Evolutionary conservation across 164 flowering plant genomes (phyloP), one percentile per base, ranked within the genome.

Genomic region (Magnolia officinalis): DNA sequence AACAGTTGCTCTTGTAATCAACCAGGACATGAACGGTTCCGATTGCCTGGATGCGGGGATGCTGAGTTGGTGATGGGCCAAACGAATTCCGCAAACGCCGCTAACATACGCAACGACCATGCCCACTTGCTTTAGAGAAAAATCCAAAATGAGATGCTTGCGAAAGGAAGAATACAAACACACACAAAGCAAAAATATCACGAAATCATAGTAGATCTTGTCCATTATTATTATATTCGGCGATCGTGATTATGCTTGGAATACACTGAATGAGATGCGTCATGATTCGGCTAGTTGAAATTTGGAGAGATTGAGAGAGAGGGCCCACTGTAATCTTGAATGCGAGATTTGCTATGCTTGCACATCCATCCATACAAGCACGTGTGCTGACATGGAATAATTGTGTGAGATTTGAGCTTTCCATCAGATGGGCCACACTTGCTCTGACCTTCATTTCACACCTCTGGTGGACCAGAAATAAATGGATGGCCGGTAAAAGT

Each of bases 221-320:
- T n/a, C 58, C 50, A 14, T 18, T 71, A 3, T 45, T 71, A 63
- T 18, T 63, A 7, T 45, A 50, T 45, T n/a, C 10, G 23, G 52
- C 8, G 10, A 50, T 71, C 14, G 73, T 11, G 55, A 71, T 49
- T 50, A 71, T 71, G 73, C 26, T 50, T 50, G 55, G 58, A 71
- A 71, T 45, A 16, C 73, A 71, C 19, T 49, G 73, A 71, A 71
- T 10, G 59, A 23, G 73, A 45, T 20, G 55, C 21, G 29, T 18
- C 61, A 71, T 20, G 73, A n/a, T 49, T 20, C 45, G 59, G 16
- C 31, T 24, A 66, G 16, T 63, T n/a, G 65, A 63, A 63, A 21
- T n/a, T 63, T 63, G n/a, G 20, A n/a, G 8, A n/a, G 9, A 63
- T n/a, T n/a, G 19, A 21, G 21, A 63, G 5, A 21, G 65, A 63